A percentile compares a stretch with the other conserved stretches of the same genome.
Conservation (phyloP, 257 asterid genomes). For the Avicennia marina region DNA sequence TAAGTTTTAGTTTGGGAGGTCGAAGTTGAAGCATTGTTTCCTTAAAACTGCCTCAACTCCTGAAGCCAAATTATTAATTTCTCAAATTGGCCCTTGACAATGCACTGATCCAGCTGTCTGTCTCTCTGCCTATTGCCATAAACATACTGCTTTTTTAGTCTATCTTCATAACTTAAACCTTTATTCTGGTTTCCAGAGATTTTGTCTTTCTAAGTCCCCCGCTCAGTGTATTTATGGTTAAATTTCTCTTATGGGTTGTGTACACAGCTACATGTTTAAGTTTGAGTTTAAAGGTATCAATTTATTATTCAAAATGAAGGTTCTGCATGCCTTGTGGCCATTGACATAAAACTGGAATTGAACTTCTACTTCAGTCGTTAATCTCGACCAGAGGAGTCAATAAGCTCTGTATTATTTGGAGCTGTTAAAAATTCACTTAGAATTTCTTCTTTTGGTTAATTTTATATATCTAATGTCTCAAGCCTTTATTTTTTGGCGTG, state of each 20-base stretch:
- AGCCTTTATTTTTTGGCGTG: too few relatives aligned
- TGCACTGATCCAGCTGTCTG: slow-evolving; percentile 1
- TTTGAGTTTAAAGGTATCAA: not conserved
- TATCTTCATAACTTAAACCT: not conserved
- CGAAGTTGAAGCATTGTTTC: not conserved
- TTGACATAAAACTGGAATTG: not conserved
- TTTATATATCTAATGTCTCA: not conserved
- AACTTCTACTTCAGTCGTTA: not conserved
- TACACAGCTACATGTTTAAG: not conserved
- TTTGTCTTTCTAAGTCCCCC: not conserved
- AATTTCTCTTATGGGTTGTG: slow-evolving; percentile 1
- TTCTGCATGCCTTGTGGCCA: not conserved
- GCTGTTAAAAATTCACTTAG: not conserved
- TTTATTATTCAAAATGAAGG: not conserved
- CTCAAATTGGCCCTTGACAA: slow-evolving; percentile 2
- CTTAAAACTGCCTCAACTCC: not conserved
- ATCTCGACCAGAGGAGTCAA: not conserved
- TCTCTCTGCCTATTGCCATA: not conserved
- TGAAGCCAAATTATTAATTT: not conserved
- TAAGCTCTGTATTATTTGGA: slow-evolving; percentile 9
- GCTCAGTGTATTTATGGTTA: not conserved
- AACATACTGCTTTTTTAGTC: not conserved
- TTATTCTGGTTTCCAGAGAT: slow-evolving; percentile 3
- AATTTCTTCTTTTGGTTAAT: slow-evolving; percentile 5
- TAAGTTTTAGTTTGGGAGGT: slow-evolving; percentile 7